phyloP scores from a whole-genome alignment of 202 grass and related monocot species.

The Panicum hallii region DNA sequence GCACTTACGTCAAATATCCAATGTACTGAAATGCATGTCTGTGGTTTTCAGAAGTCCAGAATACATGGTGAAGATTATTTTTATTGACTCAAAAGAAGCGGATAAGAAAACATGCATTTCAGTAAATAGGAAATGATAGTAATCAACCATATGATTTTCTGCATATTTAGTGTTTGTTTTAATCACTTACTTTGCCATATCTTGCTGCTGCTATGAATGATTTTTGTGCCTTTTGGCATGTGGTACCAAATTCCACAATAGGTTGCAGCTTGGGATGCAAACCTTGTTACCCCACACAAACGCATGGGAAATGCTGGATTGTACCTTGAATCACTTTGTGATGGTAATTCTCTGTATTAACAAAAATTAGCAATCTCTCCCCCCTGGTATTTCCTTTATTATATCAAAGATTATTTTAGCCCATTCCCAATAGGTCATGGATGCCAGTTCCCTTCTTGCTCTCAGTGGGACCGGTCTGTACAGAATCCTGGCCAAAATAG shows the following conservation, averaged over 20 bases:
- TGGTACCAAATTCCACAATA: constrained; percentile 46
- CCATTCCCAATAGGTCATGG: constrained; percentile 7
- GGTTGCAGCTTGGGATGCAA: constrained; percentile 96
- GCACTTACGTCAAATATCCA: constrained; percentile 8
- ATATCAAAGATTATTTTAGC: constrained; percentile 18
- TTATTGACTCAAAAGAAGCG: constrained; percentile 4
- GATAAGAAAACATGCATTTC: constrained; percentile 21
- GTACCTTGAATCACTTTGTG: constrained; percentile 81
- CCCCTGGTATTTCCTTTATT: constrained; percentile 4
- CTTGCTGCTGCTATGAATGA: not conserved
- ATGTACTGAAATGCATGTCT: constrained; percentile 20
- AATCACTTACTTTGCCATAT: constrained; percentile 26
- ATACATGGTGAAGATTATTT: constrained; percentile 9
- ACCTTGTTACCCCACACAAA: constrained; percentile 96
- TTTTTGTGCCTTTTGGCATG: constrained; percentile 38
- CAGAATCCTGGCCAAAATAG: constrained; percentile 26
- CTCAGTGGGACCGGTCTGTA: not conserved
- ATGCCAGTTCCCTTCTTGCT: constrained; percentile 17
- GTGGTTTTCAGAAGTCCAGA: not conserved
- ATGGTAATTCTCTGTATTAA: constrained; percentile 68
- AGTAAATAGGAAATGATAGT: constrained; percentile 28
- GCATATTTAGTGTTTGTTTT: constrained; percentile 16
- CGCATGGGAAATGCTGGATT: constrained; percentile 82
- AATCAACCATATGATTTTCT: not conserved
- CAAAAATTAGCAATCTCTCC: not conserved